Evolutionary conservation across 2,329 filamentous ascomycete genomes (phyloP), one percentile per base, ranked within the genome.

Genomic region (Fusarium protoensiforme): DNA sequence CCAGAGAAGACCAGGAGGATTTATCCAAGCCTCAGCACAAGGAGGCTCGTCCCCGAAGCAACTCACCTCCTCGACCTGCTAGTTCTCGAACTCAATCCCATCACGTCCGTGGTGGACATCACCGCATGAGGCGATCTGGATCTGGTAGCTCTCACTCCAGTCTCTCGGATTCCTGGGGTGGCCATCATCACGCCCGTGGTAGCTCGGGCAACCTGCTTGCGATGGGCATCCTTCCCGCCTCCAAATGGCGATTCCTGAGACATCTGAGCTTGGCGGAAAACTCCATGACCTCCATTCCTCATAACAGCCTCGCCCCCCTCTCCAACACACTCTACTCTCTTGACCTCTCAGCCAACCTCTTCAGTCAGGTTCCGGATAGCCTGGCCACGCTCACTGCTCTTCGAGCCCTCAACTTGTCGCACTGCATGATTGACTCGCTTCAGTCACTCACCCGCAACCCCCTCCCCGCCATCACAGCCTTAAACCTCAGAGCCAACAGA

Each of bases 351-450:
- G 92, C 91, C 59, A 99, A 99, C 79, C 90, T 98, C 35, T 97
- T 99, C 81, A 92, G 91, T n/a, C 94, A 98, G 81, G 93, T 98
- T 62, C 96, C 96, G 1, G 96, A 98, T 81, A 96, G 94, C 77
- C 85, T 99, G 65, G 93, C 95, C 14, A 93, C 91, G 11, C 86
- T 99, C 66, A 95, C 94, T 22, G 92, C 94, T 31, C 88, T 99
- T n/a, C 92, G 95, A 73, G 95, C 96, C 27, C 85, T 99, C 62
- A 98, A 99, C 78, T 87, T 99, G 29, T 97, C 96, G 5, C 93
- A 97, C 78, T 98, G 96, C 87, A 98, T 98, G 95, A 98, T 99
- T 72, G 94, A 96, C 76, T 96, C 95, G 18, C 87, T 99, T 64
- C 93, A 97, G 78, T 98, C 96, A 2, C 86, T 99, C 46, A 92